These are phyloP conservation scores for Thelonectria olida DNA, from an alignment of 2,329 filamentous ascomycete species.

Conservation along the genomic window DNA sequence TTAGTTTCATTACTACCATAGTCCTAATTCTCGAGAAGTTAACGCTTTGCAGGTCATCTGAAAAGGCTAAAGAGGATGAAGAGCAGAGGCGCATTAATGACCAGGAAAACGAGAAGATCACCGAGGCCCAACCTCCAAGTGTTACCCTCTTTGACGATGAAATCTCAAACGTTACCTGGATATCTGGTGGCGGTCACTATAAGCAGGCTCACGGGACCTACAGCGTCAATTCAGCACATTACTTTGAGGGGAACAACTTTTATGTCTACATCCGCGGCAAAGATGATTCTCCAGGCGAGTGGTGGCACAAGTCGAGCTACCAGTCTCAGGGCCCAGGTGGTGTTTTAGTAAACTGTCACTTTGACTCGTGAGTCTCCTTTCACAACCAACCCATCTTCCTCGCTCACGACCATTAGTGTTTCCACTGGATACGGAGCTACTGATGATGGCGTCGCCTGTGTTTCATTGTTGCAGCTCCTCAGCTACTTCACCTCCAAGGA, in stretches of 20 bases:
- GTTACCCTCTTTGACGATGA: constrained; percentile 83
- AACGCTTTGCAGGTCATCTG: background rate
- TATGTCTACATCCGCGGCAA: constrained; percentile 89
- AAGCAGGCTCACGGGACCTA: constrained; percentile 32
- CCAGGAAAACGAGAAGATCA: background rate
- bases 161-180: constrained; percentile 78
- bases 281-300: constrained; percentile 76
- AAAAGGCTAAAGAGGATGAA: no score
- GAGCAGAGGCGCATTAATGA: background rate
- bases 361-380: constrained; percentile 68
- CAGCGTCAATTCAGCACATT: constrained; percentile 61
- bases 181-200: constrained; percentile 35
- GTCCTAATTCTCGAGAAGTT: background rate
- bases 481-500: constrained; percentile 81
- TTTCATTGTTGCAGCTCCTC: constrained; percentile 86
- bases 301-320: constrained; percentile 68
- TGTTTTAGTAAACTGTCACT: constrained; percentile 93
- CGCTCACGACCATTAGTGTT: constrained; percentile 64
- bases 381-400: background rate
- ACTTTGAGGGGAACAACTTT: constrained; percentile 93
- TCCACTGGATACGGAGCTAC: constrained; percentile 93
- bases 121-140: constrained; percentile 26
- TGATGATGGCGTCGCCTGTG: constrained; percentile 90
- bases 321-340: constrained; percentile 71
- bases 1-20: constrained; percentile 22